A percentile compares a stretch with the other conserved stretches of the same genome.
Conservation (phyloP, 1,139 yeast genomes). For the Hansenula lynferdii region DNA sequence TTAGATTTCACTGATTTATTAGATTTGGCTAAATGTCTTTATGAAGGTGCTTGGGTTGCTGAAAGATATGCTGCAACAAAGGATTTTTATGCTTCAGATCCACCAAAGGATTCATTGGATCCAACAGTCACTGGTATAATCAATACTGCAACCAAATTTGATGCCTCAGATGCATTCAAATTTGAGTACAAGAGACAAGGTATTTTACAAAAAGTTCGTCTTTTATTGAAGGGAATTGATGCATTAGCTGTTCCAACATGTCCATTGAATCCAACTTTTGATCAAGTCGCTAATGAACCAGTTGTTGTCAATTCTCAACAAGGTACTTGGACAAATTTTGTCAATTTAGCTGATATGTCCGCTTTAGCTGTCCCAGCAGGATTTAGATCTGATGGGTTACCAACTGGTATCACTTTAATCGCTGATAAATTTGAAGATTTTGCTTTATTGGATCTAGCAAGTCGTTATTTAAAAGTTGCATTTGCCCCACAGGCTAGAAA, state of each 20-base stretch:
- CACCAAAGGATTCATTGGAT: slow-evolving; percentile 69
- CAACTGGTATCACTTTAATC: slow-evolving; percentile 84
- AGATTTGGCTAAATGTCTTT: slow-evolving; percentile 81
- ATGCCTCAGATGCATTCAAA: slow-evolving; percentile 81
- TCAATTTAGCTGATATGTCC: slow-evolving; percentile 87
- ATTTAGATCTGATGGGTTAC: slow-evolving; percentile 77
- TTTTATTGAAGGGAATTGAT: slow-evolving; percentile 55
- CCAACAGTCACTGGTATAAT: slow-evolving; percentile 80
- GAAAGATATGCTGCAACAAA: slow-evolving; percentile 85
- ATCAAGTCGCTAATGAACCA: slow-evolving; percentile 73
- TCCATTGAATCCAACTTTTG: slow-evolving; percentile 83
- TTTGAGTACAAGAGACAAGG: slow-evolving; percentile 81
- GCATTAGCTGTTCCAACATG: slow-evolving; percentile 88
- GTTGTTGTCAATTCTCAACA: slow-evolving; percentile 77
- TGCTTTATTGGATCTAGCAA: slow-evolving; percentile 82
- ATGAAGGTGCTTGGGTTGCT: slow-evolving; percentile 99
- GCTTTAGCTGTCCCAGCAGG: slow-evolving; percentile 93
- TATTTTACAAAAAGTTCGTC: slow-evolving; percentile 59
- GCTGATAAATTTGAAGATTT: slow-evolving; percentile 81
- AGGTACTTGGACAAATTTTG: slow-evolving; percentile 97
- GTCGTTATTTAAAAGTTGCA: slow-evolving; percentile 52
- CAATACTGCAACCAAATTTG: slow-evolving; percentile 66
- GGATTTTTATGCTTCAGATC: slow-evolving; percentile 67
- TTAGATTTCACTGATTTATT: slow-evolving; percentile 71
- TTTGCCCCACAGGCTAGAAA: slow-evolving; percentile 42